A percentile compares a stretch with the other conserved stretches of the same genome.
Evolutionary conservation across 352 stramenopile species (phyloP).

Genomic region (Pythium diclinum): DNA sequence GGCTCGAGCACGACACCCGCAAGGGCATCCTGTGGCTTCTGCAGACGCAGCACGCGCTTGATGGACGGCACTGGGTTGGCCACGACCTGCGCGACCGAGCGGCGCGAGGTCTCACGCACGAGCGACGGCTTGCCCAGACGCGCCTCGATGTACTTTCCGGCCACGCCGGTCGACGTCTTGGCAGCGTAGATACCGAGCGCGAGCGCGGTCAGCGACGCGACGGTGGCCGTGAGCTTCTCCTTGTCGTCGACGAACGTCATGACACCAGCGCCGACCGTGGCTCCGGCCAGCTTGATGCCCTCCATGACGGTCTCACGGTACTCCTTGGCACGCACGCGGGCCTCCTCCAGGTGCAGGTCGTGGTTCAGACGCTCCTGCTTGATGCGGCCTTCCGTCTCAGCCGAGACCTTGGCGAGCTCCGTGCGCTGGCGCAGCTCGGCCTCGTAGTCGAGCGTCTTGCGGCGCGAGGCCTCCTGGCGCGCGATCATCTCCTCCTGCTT

Average conservation of each 20-base stretch:
- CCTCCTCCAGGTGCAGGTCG: slow-evolving; percentile 96
- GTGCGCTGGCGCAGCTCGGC: slow-evolving; percentile 93
- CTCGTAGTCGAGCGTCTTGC: slow-evolving; percentile 98
- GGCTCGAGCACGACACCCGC: slow-evolving; percentile 97
- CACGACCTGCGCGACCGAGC: slow-evolving; percentile 79
- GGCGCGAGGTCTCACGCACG: slow-evolving; percentile 95
- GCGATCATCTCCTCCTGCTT: slow-evolving; percentile 98
- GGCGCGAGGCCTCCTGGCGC: slow-evolving; percentile 94
- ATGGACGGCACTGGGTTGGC: slow-evolving; percentile 86
- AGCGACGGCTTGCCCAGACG: slow-evolving; percentile 96
- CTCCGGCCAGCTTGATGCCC: slow-evolving; percentile 92
- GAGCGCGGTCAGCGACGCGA: slow-evolving; percentile 91
- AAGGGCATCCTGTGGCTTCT: slow-evolving; percentile 91
- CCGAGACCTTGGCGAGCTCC: slow-evolving; percentile 94
- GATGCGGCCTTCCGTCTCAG: slow-evolving; percentile 92
- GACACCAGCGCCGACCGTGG: slow-evolving; percentile 92
- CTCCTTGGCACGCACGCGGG: slow-evolving; percentile 90
- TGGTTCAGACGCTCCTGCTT: slow-evolving; percentile 98
- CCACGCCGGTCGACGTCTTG: slow-evolving; percentile 90
- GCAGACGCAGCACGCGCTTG: slow-evolving; percentile 88
- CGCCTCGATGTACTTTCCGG: slow-evolving; percentile 92
- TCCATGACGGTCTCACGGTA: slow-evolving; percentile 87
- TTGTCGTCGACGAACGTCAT: slow-evolving; percentile 38
- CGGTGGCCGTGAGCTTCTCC: slow-evolving; percentile 85
- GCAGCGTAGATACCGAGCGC: slow-evolving; percentile 96